Evolutionary conservation across 805 yeast genomes (phyloP), one percentile per base, ranked within the genome.

Genomic region (Yarrowia sp.): DNA sequence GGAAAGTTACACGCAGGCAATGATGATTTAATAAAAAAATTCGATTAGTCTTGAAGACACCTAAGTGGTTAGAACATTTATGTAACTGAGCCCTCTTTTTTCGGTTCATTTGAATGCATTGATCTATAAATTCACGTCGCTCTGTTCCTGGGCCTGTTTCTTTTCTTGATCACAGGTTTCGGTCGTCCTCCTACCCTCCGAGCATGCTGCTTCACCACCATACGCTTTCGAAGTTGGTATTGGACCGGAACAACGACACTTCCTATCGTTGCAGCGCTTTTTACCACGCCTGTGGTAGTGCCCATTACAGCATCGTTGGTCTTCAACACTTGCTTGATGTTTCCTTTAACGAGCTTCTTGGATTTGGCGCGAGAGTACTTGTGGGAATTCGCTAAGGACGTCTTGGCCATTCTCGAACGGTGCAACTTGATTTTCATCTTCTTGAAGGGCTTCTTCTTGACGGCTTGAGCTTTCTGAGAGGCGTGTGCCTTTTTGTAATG

Each of bases 11-110:
- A 32, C 35, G 24, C 42, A 35, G 58, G 42, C 42, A 42, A 35
- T 51, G 58, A 51, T 16, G 58, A 51, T 22, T 51, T 24, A 35
- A 32, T 32, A 33, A 51, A 49, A n/a, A 51, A 51, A 51, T 33
- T 49, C 58, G 58, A 51, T 51, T 51, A 51, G 58, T 51, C 58
- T 51, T 51, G 58, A 51, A 51, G 58, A 51, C 58, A 51, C 42
- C 36, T 12, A 51, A 51, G 55, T 51, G 58, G 58, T 51, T 51
- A 51, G 58, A 51, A 51, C 41, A 51, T 51, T 51, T 51, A 51
- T 51, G 22, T 14, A 47, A 22, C 58, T 51, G 58, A 51, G 58
- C 29, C 42, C 42, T 35, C 42, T 44, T 16, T 33, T 51, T 51
- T 35, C 22, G 2, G 3, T 14, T 5, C 35, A 27, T 27, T 27